phyloP scores from a whole-genome alignment of 2,329 filamentous ascomycete species.

The Hypoxylon sp. region DNA sequence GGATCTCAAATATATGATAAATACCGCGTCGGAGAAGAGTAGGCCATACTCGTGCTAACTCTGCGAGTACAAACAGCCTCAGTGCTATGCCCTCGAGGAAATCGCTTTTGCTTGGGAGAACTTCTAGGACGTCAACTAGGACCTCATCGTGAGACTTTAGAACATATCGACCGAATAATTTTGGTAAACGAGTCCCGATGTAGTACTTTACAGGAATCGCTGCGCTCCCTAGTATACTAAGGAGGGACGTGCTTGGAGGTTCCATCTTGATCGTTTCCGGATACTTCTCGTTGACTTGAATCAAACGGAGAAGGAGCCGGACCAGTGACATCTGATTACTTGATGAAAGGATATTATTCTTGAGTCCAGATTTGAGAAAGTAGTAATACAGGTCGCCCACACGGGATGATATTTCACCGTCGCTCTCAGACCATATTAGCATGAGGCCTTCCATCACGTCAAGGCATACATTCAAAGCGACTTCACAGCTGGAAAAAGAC shows the following conservation, averaged over 20 bases:
- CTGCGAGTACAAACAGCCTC: slow-evolving; percentile 81
- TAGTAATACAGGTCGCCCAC: slow-evolving; percentile 85
- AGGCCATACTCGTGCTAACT: slow-evolving; percentile 85
- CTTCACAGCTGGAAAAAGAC: slow-evolving; percentile 81
- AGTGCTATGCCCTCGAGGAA: slow-evolving; percentile 88
- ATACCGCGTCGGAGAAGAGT: slow-evolving; percentile 88
- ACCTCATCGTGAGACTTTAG: slow-evolving; percentile 86
- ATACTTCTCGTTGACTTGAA: slow-evolving; percentile 78
- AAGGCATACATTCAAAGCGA: slow-evolving; percentile 76
- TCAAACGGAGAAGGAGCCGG: slow-evolving; percentile 77
- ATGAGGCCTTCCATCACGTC: slow-evolving; percentile 77
- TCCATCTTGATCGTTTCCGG: slow-evolving; percentile 71
- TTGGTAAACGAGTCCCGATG: slow-evolving; percentile 77
- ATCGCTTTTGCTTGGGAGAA: slow-evolving; percentile 79
- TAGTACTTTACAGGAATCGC: slow-evolving; percentile 81
- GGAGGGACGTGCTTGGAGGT: slow-evolving; percentile 77
- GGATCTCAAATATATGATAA: slow-evolving; percentile 94
- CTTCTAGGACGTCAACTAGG: slow-evolving; percentile 85
- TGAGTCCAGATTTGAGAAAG: slow-evolving; percentile 77
- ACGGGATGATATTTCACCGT: slow-evolving; percentile 72
- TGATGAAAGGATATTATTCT: slow-evolving; percentile 78
- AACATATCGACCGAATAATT: slow-evolving; percentile 85
- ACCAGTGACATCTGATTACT: slow-evolving; percentile 77
- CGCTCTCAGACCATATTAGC: slow-evolving; percentile 73
- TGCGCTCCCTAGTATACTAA: slow-evolving; percentile 78